Evolutionary conservation across 257 asterid genomes (phyloP).

Genomic region (Scutellaria baicalensis): DNA sequence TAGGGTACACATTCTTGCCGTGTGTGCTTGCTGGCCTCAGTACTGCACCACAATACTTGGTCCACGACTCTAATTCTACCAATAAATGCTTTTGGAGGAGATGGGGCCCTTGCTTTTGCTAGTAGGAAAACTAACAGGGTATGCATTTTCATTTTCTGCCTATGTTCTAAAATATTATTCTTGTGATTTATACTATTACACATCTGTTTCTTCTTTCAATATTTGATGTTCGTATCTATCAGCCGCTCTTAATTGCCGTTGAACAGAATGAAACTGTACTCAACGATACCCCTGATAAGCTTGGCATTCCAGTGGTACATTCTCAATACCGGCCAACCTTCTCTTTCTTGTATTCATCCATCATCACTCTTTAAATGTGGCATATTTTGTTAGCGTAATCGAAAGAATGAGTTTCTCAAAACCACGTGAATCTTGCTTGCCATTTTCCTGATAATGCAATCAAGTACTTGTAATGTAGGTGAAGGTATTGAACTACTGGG

Average conservation of each 20-base stretch:
- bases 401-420: no score
- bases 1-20: conserved; percentile 94
- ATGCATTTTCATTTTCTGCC: conserved; percentile 5
- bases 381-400: no score
- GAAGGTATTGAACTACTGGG: conserved; percentile 84
- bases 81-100: conserved; percentile 80
- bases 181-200: background rate
- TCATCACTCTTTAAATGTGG: no score
- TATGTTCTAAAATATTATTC: background rate
- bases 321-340: background rate
- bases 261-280: conserved; percentile 88
- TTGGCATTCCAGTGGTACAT: conserved; percentile 67
- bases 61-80: conserved; percentile 57
- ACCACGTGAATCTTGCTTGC: no score
- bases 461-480: conserved; percentile 34
- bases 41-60: conserved; percentile 71
- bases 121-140: conserved; percentile 41
- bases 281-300: conserved; percentile 63
- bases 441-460: no score
- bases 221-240: conserved; percentile 15
- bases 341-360: no score
- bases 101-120: conserved; percentile 76
- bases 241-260: conserved; percentile 79
- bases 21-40: conserved; percentile 93
- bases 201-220: background rate